Conservation (phyloP, 192 early-diverging fungal genomes). For the Radiomyces spectabilis region DNA sequence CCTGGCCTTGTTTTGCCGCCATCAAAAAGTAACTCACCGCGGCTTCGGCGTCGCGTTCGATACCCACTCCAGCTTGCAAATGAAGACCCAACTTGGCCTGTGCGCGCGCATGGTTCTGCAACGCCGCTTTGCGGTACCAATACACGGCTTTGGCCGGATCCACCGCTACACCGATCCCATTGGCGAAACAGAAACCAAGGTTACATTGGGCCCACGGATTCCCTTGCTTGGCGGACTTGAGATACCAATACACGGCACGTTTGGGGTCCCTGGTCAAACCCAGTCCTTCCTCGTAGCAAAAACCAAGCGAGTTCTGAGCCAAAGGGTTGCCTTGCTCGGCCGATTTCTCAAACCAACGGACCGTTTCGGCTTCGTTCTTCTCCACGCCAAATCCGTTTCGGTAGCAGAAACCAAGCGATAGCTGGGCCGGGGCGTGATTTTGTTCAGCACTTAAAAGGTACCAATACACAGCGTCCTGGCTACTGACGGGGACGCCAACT, state of each 20-base stretch:
- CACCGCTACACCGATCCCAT: conserved; percentile 62
- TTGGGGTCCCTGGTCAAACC: conserved; percentile 49
- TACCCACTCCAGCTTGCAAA: conserved; percentile 43
- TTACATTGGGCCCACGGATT: conserved; percentile 84
- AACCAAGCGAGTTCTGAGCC: conserved; percentile 75
- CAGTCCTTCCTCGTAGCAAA: conserved; percentile 74
- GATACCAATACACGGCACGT: conserved; percentile 59
- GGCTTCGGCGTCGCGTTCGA: conserved; percentile 30
- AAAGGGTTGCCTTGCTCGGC: conserved; percentile 63
- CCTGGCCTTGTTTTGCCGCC: conserved; percentile 61
- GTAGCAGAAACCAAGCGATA: conserved; percentile 52
- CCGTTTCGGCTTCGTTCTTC: conserved; percentile 40
- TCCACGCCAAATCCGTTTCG: conserved; percentile 50
- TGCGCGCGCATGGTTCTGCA: conserved; percentile 50
- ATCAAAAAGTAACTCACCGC: conserved; percentile 52
- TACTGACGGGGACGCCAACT: conserved; percentile 40
- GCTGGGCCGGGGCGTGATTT: conserved; percentile 46
- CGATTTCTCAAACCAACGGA: conserved; percentile 54
- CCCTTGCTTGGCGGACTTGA: conserved; percentile 58
- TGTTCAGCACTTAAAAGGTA: conserved; percentile 48
- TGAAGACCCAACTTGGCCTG: conserved; percentile 48
- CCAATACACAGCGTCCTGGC: conserved; percentile 47
- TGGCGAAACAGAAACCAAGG: conserved; percentile 70
- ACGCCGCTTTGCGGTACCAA: conserved; percentile 49
- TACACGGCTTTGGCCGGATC: conserved; percentile 44